Conservation (phyloP, 163 green algal genomes). For the Chlorella variabilis region DNA sequence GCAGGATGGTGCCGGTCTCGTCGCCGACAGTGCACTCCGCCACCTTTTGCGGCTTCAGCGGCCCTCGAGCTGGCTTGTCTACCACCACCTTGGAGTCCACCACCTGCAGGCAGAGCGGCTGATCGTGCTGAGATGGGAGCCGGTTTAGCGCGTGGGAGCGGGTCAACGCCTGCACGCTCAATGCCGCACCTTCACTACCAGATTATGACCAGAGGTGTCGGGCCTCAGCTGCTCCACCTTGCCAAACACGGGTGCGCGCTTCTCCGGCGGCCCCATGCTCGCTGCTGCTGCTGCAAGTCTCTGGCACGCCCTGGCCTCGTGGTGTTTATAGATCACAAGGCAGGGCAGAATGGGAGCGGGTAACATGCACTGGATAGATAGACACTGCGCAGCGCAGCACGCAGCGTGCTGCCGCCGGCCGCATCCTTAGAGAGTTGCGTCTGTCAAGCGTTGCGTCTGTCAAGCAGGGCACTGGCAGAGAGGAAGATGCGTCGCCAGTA, state of each 20-base stretch:
- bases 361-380: no score
- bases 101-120: slow-evolving; percentile 57
- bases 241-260: slow-evolving; percentile 58
- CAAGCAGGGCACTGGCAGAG: no score
- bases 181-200: slow-evolving; percentile 74
- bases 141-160: no score
- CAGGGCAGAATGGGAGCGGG: no score
- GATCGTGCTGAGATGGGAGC: no score
- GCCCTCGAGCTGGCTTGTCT: slow-evolving; percentile 54
- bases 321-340: no score
- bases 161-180: not conserved
- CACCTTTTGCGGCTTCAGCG: slow-evolving; percentile 64
- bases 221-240: slow-evolving; percentile 63
- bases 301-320: no score
- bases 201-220: slow-evolving; percentile 68
- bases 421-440: no score
- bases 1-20: slow-evolving; percentile 81
- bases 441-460: no score
- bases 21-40: slow-evolving; percentile 91
- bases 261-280: not conserved
- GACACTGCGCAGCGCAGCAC: no score
- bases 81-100: slow-evolving; percentile 73
- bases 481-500: no score
- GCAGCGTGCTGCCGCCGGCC: no score
- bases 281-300: not conserved